Evolutionary conservation across 257 asterid species (phyloP).

Genomic region (Gynochthodes officinalis): DNA sequence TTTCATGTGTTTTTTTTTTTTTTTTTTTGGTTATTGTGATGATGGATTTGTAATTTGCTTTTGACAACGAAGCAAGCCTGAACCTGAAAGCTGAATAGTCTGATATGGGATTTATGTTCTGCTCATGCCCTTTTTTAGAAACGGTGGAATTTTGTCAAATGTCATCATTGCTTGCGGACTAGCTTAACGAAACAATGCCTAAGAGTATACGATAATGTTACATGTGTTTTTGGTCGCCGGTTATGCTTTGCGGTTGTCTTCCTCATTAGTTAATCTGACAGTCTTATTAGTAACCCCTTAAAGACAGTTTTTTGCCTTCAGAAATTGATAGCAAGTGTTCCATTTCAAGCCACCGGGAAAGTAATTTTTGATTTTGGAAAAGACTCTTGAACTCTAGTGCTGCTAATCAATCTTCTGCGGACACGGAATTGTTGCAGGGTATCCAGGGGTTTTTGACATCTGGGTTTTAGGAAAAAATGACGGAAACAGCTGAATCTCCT

Average conservation of each 20-base stretch:
- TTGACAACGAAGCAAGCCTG: neutral
- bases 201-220: neutral
- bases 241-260: neutral
- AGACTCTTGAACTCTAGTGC: neutral
- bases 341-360: neutral
- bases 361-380: neutral
- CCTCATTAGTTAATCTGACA: neutral
- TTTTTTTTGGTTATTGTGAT: neutral
- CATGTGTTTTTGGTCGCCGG: neutral
- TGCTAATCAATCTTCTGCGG: neutral
- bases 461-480: constrained; percentile 1
- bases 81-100: neutral
- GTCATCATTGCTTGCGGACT: neutral
- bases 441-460: neutral
- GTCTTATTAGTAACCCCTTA: neutral
- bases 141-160: neutral
- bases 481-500: constrained; percentile 5
- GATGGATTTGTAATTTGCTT: neutral
- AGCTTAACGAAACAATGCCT: neutral
- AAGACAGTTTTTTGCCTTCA: neutral
- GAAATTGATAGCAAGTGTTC: neutral
- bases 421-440: neutral
- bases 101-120: neutral
- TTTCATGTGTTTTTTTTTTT: neutral
- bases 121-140: neutral